Conservation (phyloP, 2,329 filamentous ascomycete species). For the Dryadomyces sulphureus region DNA sequence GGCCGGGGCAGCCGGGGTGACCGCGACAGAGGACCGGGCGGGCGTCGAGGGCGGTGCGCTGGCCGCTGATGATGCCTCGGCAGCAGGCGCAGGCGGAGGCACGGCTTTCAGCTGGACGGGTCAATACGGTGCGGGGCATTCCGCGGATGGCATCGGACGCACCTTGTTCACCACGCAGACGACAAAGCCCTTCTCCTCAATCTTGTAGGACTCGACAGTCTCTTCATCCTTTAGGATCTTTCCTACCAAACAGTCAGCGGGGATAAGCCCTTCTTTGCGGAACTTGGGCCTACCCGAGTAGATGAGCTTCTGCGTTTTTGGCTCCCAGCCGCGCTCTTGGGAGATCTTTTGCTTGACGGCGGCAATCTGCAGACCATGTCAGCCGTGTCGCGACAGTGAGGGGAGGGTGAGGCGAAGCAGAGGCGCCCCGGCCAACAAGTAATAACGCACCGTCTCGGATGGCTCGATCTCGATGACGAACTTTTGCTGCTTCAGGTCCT, state of each 20-base stretch:
- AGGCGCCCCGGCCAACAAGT: not conserved
- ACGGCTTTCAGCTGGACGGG: constrained; percentile 46
- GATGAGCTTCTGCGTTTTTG: constrained; percentile 84
- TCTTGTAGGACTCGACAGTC: constrained; percentile 91
- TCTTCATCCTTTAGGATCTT: constrained; percentile 98
- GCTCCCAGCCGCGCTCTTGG: constrained; percentile 87
- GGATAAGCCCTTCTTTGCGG: not conserved
- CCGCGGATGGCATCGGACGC: constrained; percentile 8
- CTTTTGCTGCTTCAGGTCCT: constrained; percentile 99
- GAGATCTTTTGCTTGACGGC: constrained; percentile 86
- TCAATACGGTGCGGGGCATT: not conserved
- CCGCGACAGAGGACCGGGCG: constrained; percentile 27
- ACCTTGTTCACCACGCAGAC: constrained; percentile 99
- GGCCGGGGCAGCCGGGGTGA: constrained; percentile 30
- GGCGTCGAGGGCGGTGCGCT: constrained; percentile 31
- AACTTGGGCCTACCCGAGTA: constrained; percentile 62
- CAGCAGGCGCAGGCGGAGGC: constrained; percentile 26
- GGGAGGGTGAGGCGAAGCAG: not conserved
- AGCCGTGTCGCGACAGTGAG: not conserved
- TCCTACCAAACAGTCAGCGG: constrained; percentile 41
- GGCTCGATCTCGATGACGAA: constrained; percentile 93
- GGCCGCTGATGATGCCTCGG: constrained; percentile 12
- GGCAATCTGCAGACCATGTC: constrained; percentile 47
- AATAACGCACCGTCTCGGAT: constrained; percentile 62
- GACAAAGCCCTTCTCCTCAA: constrained; percentile 98